phyloP scores from a whole-genome alignment of 371 early-diverging fungal genomes.

The Batkoa obscura region DNA sequence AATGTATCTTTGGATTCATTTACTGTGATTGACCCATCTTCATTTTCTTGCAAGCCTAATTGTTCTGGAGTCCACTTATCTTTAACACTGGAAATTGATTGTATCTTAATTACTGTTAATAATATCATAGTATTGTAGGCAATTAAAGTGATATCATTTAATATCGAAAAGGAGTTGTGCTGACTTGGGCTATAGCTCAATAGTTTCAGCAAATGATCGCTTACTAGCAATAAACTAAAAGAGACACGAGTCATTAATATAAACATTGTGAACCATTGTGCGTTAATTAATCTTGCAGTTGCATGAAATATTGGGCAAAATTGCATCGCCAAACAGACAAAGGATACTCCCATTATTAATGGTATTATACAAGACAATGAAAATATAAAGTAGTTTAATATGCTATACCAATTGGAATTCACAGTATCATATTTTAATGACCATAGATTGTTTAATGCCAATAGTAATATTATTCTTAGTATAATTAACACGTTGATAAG shows the following conservation, averaged over 20 bases:
- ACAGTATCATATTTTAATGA: not conserved
- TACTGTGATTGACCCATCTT: not conserved
- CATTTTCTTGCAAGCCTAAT: not conserved
- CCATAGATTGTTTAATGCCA: not conserved
- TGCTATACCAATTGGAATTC: not conserved
- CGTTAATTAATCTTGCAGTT: conserved; percentile 10
- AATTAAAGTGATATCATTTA: not conserved
- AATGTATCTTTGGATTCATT: too few species aligned
- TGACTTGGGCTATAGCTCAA: not conserved
- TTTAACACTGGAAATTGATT: not conserved
- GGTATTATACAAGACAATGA: not conserved
- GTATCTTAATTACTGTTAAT: not conserved
- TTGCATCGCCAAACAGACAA: not conserved
- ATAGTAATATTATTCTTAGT: not conserved
- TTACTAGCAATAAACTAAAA: not conserved
- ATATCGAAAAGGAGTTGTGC: not conserved
- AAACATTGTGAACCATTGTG: conserved; percentile 14
- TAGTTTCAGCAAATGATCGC: not conserved
- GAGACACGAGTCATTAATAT: conserved; percentile 8
- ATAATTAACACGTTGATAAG: not conserved
- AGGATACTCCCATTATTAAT: not conserved
- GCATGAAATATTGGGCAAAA: conserved; percentile 2
- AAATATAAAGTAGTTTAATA: conserved; percentile 7
- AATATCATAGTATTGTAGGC: not conserved
- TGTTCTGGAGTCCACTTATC: conserved; percentile 1